phyloP scores from a whole-genome alignment of 257 asterid species.

The Nyctanthes arbortristis region DNA sequence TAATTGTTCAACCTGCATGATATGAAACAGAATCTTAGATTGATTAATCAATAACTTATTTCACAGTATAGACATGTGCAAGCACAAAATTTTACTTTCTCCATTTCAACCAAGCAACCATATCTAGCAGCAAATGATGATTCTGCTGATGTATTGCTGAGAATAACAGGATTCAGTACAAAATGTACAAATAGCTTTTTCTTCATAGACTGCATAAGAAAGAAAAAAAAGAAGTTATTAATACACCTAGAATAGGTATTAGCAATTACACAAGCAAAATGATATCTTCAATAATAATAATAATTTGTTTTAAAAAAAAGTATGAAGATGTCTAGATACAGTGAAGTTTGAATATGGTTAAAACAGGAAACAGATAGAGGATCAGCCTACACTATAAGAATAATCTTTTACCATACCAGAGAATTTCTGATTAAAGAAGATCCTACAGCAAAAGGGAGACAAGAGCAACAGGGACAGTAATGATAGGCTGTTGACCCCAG shows the following conservation, averaged over 20 bases:
- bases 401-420: background rate
- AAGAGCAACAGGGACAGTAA: background rate
- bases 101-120: slow-evolving; percentile 71
- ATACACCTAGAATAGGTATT: background rate
- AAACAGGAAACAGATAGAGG: background rate
- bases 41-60: background rate
- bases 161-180: slow-evolving; percentile 69
- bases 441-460: background rate
- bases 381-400: background rate
- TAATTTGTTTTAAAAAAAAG: too few relatives aligned
- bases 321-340: slow-evolving; percentile 1
- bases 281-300: background rate
- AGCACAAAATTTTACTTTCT: slow-evolving; percentile 55
- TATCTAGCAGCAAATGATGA: slow-evolving; percentile 74
- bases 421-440: background rate
- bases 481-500: slow-evolving; percentile 7
- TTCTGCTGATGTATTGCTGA: slow-evolving; percentile 52
- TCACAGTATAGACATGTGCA: slow-evolving; percentile 9
- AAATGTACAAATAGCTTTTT: slow-evolving; percentile 71
- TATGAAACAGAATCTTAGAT: slow-evolving; percentile 17
- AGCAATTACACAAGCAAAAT: slow-evolving; percentile 13
- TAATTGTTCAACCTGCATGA: slow-evolving; percentile 62
- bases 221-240: background rate
- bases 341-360: background rate
- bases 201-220: slow-evolving; percentile 54